A percentile compares a stretch with the other conserved stretches of the same genome.
These are phyloP conservation scores for Stygiomarasmius scandens DNA, from an alignment of 1,284 basidiomycete species.

Conservation along the genomic window DNA sequence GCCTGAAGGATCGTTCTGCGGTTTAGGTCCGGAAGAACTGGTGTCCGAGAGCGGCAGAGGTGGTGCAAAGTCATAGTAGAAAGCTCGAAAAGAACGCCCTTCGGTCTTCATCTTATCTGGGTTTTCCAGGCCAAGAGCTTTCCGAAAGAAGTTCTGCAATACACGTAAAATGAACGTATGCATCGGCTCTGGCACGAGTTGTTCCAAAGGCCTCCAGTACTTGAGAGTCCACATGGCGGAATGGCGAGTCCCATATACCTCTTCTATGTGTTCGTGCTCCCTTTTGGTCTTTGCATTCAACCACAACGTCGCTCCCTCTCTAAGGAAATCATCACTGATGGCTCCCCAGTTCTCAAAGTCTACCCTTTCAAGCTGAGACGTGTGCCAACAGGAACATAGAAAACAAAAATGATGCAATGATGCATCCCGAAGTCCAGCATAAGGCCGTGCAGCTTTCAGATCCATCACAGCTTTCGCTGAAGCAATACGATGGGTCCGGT, in stretches of 20 bases:
- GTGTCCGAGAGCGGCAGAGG: slow-evolving; percentile 1
- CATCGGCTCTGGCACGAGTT: slow-evolving; percentile 9
- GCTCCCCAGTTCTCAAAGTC: background rate
- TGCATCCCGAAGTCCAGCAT: background rate
- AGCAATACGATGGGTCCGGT: background rate
- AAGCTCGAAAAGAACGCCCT: background rate
- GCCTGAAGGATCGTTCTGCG: background rate
- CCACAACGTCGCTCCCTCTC: background rate
- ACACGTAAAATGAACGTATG: slow-evolving; percentile 5
- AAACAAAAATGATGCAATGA: background rate
- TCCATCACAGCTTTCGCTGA: background rate
- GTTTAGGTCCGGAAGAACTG: background rate
- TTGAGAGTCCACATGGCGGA: slow-evolving; percentile 2
- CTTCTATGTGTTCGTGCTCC: slow-evolving; percentile 3
- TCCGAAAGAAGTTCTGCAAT: background rate
- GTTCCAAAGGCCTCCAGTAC: slow-evolving; percentile 8
- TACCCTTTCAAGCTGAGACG: background rate
- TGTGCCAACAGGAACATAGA: background rate
- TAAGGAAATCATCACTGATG: background rate
- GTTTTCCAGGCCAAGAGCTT: slow-evolving; percentile 7
- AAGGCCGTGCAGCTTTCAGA: background rate
- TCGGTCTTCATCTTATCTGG: background rate
- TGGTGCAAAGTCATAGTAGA: slow-evolving; percentile 6
- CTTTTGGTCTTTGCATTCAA: background rate
- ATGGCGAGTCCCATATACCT: slow-evolving; percentile 3